Base-by-base conservation (phyloP, 352 stramenopile species). In the Plasmopara viticola region DNA sequence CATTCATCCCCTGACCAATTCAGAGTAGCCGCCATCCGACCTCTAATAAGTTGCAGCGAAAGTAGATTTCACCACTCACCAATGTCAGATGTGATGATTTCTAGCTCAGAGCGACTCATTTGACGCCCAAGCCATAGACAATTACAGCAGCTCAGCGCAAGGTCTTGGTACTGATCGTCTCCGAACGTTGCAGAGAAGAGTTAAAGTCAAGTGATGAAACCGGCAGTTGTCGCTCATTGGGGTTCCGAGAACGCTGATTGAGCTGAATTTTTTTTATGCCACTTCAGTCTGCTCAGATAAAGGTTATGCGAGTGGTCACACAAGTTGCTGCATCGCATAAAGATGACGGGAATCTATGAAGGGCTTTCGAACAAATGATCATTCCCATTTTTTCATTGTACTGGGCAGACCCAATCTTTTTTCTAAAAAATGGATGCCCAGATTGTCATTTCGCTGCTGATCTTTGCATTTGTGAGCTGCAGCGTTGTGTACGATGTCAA, bases 401-500 rank as follows among this genome's bases (percentile, higher is more conserved):
- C 33, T 53, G 31, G 15, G 45, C 33, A 62, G 18, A 18, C 28
- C 42, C 28, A 56, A 15, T 42, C 0, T 49, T 7, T 14, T 44
- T 33, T 43, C 30, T 35, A 35, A 12, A 62, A 15, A 3, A 84
- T 86, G 55, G 48, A 56, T 48, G 17, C 43, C 13, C 55, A 62
- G 25, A 31, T 62, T 8, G 54, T 58, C 41, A 85, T 86, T 52
- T 85, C 74, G 56, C 42, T 74, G 37, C 53, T 80, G 43, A 82
- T 87, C 44, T 54, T 80, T 17, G 55, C 68, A 25, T 86, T 87
- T 48, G 63, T 89, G 20, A 57, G 66, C 51, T 63, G 66, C 35
- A 68, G 75, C 39, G 66, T 72, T n/a, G 52, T 72, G 17, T 86
- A 84, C 55, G 78, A 89, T 49, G 74, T 82, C 34, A 70, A 84